These are phyloP conservation scores for Podaxis mareebaensis DNA, from an alignment of 768 basidiomycete species.

Conservation along the genomic window DNA sequence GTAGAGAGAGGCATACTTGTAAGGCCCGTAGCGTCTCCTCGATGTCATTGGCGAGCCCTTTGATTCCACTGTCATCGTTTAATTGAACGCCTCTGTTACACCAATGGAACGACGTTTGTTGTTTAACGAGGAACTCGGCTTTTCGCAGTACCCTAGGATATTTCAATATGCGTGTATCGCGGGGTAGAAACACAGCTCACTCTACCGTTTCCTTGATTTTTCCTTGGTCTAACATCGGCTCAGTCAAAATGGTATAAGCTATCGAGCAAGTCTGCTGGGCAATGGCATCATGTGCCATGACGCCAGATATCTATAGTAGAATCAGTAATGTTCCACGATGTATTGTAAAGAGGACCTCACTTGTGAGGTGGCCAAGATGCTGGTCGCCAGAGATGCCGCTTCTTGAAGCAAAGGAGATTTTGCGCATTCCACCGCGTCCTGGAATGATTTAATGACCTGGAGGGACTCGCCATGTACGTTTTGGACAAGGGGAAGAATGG, in stretches of 20 bases:
- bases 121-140: neutral
- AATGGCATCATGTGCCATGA: neutral
- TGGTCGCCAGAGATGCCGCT: neutral
- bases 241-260: neutral
- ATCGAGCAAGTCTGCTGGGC: neutral
- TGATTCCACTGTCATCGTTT: neutral
- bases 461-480: neutral
- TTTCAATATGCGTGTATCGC: neutral
- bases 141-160: neutral
- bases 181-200: neutral
- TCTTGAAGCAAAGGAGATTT: neutral
- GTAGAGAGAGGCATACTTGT: neutral
- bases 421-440: neutral
- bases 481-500: neutral
- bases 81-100: neutral
- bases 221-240: neutral
- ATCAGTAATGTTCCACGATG: neutral
- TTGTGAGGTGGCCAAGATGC: neutral
- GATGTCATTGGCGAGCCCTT: neutral
- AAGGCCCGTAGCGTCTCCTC: neutral
- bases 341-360: neutral
- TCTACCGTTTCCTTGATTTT: neutral
- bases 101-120: neutral
- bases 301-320: neutral
- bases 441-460: neutral